These are phyloP conservation scores for Macrocybe gigantea DNA, from an alignment of 768 basidiomycete species.

Conservation along the genomic window DNA sequence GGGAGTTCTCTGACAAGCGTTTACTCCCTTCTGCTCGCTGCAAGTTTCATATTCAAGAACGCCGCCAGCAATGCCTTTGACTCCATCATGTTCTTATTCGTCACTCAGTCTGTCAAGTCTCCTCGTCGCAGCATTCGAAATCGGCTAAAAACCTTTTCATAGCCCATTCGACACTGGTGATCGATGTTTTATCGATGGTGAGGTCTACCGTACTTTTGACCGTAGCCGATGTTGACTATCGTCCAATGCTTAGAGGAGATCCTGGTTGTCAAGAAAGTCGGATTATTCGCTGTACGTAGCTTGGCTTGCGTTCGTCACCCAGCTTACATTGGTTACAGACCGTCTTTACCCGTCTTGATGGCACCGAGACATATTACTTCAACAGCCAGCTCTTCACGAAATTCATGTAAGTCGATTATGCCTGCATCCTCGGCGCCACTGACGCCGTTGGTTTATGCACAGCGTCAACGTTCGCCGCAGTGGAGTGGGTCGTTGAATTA, in stretches of 20 bases:
- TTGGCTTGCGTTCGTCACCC: not conserved
- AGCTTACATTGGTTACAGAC: slow-evolving; percentile 33
- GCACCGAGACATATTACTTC: slow-evolving; percentile 77
- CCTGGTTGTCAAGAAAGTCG: slow-evolving; percentile 75
- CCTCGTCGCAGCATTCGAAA: slow-evolving; percentile 7
- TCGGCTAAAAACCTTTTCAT: not conserved
- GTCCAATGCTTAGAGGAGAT: slow-evolving; percentile 43
- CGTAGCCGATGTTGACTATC: not conserved
- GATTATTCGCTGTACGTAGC: slow-evolving; percentile 58
- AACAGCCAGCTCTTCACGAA: slow-evolving; percentile 72
- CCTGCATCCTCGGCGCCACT: not conserved
- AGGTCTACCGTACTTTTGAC: slow-evolving; percentile 5
- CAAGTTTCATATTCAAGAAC: slow-evolving; percentile 78
- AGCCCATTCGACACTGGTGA: slow-evolving; percentile 82
- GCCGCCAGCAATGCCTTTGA: slow-evolving; percentile 71
- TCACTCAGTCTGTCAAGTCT: slow-evolving; percentile 58
- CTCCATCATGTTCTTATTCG: slow-evolving; percentile 77
- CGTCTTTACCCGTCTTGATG: slow-evolving; percentile 65
- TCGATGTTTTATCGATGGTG: slow-evolving; percentile 68
- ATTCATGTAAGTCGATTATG: slow-evolving; percentile 51
- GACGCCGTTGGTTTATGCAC: not conserved
- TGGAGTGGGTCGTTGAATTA: slow-evolving; percentile 33
- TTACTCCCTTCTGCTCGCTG: slow-evolving; percentile 67
- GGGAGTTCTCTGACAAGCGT: slow-evolving; percentile 64
- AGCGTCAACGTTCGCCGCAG: slow-evolving; percentile 73